Conservation (phyloP, 768 basidiomycete genomes). For the Hygrophorus pudorinus region DNA sequence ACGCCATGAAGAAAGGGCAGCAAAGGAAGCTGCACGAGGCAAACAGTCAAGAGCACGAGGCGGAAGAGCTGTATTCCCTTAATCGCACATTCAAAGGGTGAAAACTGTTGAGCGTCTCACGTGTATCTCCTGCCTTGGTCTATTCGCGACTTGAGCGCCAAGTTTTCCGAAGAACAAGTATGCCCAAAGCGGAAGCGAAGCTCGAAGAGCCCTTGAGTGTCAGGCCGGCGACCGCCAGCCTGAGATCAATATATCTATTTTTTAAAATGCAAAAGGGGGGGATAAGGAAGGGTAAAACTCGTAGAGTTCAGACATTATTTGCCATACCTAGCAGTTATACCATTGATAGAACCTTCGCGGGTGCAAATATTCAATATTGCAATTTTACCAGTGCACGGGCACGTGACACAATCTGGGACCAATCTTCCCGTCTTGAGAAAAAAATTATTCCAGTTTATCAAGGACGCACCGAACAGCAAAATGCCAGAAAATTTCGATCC, state of each 20-base stretch:
- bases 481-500: conserved; percentile 66
- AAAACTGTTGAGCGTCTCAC: conserved; percentile 25
- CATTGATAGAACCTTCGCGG: conserved; percentile 6
- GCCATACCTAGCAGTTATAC: too few relatives aligned
- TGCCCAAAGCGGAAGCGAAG: background rate
- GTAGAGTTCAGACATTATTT: too few relatives aligned
- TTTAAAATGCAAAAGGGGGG: background rate
- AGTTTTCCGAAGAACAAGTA: background rate
- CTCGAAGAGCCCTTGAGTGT: background rate
- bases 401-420: too few relatives aligned
- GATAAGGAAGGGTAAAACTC: background rate
- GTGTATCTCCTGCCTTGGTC: conserved; percentile 15
- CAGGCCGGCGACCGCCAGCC: too few relatives aligned
- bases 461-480: too few relatives aligned
- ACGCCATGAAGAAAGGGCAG: conserved; percentile 30
- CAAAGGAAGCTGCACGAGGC: conserved; percentile 24
- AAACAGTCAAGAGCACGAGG: conserved; percentile 20
- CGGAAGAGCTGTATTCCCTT: conserved; percentile 15
- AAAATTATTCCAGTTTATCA: too few relatives aligned
- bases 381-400: background rate
- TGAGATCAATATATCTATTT: too few relatives aligned
- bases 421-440: too few relatives aligned
- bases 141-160: conserved; percentile 4
- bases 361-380: background rate
- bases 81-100: conserved; percentile 15